Evolutionary conservation across 169 alveolate species (phyloP).

Genomic region (Blepharisma undulans): DNA sequence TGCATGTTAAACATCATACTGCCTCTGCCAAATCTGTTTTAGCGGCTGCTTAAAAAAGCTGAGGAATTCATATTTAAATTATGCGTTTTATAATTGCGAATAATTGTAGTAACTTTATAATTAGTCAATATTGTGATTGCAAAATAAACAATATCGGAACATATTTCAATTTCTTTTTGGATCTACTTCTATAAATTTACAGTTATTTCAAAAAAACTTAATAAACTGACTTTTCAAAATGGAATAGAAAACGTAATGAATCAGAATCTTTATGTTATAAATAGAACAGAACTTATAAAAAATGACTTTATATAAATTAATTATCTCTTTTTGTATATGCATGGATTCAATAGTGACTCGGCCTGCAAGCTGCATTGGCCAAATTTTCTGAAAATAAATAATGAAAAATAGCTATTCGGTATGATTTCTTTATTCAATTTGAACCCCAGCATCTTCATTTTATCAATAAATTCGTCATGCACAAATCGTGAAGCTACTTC

Average conservation of each 20-base stretch:
- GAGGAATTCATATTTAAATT: not conserved
- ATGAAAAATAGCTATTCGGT: not conserved
- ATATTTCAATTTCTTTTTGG: no score
- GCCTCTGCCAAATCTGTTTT: no score
- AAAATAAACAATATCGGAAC: no score
- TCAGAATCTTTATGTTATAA: no score
- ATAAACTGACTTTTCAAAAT: not conserved
- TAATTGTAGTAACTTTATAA: no score
- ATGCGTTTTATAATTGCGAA: not conserved
- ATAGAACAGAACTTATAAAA: no score
- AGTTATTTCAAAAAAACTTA: not conserved
- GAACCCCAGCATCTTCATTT: constrained; percentile 47
- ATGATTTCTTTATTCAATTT: constrained; percentile 5
- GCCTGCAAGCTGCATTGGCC: not conserved
- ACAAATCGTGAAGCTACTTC: constrained; percentile 67
- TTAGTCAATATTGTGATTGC: not conserved
- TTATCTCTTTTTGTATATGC: constrained; percentile 1
- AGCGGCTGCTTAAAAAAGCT: no score
- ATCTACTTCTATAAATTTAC: no score
- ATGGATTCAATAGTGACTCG: not conserved
- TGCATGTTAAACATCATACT: no score
- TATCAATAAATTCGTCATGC: constrained; percentile 46
- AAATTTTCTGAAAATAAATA: not conserved
- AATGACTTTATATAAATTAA: no score
- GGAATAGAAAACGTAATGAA: no score